Conservation (phyloP, 2,329 filamentous ascomycete species). For the Stromatinia cepivora region DNA sequence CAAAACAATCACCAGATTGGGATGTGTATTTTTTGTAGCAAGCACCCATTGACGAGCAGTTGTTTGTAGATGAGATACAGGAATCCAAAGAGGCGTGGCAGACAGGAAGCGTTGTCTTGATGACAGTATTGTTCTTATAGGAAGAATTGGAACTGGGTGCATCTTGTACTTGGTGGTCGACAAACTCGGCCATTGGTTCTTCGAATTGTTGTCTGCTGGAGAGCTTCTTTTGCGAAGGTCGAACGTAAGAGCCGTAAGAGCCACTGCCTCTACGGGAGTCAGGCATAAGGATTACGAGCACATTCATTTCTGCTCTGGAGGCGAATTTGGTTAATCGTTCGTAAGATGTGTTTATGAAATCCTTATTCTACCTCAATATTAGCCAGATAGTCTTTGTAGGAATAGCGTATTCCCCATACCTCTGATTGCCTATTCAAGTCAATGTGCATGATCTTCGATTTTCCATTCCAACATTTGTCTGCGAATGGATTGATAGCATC, state of each 20-base stretch:
- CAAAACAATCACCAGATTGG: constrained; percentile 63
- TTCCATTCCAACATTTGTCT: constrained; percentile 42
- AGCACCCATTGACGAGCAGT: constrained; percentile 78
- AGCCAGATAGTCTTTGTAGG: not conserved
- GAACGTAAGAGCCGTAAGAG: constrained; percentile 38
- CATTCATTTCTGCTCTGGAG: constrained; percentile 37
- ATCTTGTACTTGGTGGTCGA: constrained; percentile 17
- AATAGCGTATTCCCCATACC: constrained; percentile 27
- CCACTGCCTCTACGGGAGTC: constrained; percentile 30
- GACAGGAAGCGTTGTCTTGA: constrained; percentile 47
- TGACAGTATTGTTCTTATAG: constrained; percentile 24
- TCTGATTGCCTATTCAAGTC: constrained; percentile 32
- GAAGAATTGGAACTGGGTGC: constrained; percentile 24
- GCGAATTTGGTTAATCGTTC: constrained; percentile 35
- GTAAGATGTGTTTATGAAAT: constrained; percentile 10
- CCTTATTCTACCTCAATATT: constrained; percentile 6
- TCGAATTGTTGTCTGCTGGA: constrained; percentile 34
- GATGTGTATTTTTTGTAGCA: constrained; percentile 68
- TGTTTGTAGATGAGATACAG: constrained; percentile 69
- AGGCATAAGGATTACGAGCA: constrained; percentile 38
- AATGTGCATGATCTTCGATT: constrained; percentile 33
- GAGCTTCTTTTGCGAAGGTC: constrained; percentile 29
- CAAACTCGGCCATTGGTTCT: constrained; percentile 35
- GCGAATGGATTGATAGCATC: constrained; percentile 39
- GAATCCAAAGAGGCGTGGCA: constrained; percentile 72